Evolutionary conservation across 2,329 filamentous ascomycete species (phyloP), one percentile per base, ranked within the genome.

Genomic region (Penicillium corylophilum): DNA sequence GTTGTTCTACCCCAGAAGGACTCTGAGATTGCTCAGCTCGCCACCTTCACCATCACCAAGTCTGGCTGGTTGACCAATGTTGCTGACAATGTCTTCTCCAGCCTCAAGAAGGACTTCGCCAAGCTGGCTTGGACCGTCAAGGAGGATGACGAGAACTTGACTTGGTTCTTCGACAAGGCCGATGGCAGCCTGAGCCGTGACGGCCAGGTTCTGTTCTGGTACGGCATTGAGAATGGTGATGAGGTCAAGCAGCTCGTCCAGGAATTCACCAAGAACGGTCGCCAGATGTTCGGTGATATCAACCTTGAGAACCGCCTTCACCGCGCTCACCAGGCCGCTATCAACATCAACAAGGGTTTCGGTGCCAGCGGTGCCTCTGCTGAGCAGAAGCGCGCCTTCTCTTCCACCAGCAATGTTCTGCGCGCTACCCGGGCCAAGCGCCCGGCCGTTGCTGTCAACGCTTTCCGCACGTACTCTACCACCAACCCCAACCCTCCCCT

Each of bases 101-200:
- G 89, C 56, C 89, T 97, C 71, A 95, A 93, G 80, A 95, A 95
- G 74, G 93, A 96, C 68, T 88, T 92, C 72, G 86, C 91, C 49
- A 90, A 88, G 75, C 81, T 97, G 59, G 88, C 90, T 58, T 99
- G 92, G 93, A 95, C 91, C n/a, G 93, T 96, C 54, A 93, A 89
- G 77, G 88, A 92, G 67, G 88, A 95, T 62, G 92, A 97, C 64
- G 93, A 97, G 81, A 96, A 97, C 71, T 79, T 97, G 64, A 92
- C 90, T 10, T 97, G 93, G 94, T 96, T 97, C 79, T 95, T 95
- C 62, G 92, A 96, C 74, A 96, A 96, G 80, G 88, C 93, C 9
- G 91, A 96, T 63, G 93, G 94, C 50, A 96, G 90, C 73, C 82
- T 96, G 64, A 90, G 88, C 56, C 85, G 86, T 50, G 85, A 90